Evolutionary conservation across 805 yeast genomes (phyloP).

Genomic region (Suhomyces canberraensis): DNA sequence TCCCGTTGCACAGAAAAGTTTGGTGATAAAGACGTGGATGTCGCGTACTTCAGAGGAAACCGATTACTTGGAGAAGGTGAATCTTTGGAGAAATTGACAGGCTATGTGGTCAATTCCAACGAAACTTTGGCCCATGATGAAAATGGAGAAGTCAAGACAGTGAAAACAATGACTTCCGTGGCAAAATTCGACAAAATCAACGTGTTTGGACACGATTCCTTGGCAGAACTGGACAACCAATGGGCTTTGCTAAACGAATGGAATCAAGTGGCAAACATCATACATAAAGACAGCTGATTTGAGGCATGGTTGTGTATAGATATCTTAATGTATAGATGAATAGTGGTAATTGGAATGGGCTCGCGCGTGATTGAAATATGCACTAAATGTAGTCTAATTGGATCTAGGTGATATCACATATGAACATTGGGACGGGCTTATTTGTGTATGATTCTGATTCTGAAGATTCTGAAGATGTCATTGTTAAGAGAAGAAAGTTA

Average conservation of each 20-base stretch:
- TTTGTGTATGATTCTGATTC: slow-evolving; percentile 6
- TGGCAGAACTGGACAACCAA: slow-evolving; percentile 15
- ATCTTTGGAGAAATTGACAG: slow-evolving; percentile 13
- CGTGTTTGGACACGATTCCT: slow-evolving; percentile 31
- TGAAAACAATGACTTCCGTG: slow-evolving; percentile 15
- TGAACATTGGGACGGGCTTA: too few species aligned
- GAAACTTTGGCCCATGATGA: slow-evolving; percentile 11
- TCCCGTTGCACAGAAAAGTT: slow-evolving; percentile 20
- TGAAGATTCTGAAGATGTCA: neutral
- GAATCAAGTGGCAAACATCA: slow-evolving; percentile 22
- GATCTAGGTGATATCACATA: too few species aligned
- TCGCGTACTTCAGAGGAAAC: slow-evolving; percentile 35
- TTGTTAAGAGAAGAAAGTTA: neutral
- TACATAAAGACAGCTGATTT: slow-evolving; percentile 18
- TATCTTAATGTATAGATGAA: neutral
- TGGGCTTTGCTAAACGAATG: slow-evolving; percentile 30
- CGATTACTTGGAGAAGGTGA: slow-evolving; percentile 25
- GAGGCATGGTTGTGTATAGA: too few species aligned
- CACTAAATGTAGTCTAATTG: too few species aligned
- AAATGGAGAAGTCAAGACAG: slow-evolving; percentile 15
- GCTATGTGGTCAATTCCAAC: slow-evolving; percentile 25
- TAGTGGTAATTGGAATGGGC: too few species aligned
- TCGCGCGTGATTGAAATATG: too few species aligned
- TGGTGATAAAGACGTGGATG: slow-evolving; percentile 10
- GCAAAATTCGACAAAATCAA: slow-evolving; percentile 23